phyloP scores from a whole-genome alignment of 306 rosid species.

The Vachellia pachyceras region DNA sequence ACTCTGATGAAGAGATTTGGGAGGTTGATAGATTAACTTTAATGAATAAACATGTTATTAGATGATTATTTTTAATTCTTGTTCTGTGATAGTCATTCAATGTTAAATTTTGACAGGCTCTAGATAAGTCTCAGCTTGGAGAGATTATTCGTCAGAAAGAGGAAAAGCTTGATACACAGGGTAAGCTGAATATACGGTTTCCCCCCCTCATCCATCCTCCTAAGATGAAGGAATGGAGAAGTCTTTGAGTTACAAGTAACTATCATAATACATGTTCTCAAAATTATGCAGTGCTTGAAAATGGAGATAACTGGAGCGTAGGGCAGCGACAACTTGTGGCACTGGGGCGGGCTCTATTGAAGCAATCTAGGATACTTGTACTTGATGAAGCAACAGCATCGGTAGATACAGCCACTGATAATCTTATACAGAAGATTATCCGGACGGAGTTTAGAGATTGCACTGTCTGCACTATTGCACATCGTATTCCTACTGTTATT shows the following conservation, averaged over 20 bases:
- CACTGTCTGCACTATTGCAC: slow-evolving; percentile 92
- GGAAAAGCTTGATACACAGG: slow-evolving; percentile 86
- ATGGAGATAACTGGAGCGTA: slow-evolving; percentile 99
- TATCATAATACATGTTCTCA: slow-evolving; percentile 30
- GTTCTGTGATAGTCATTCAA: slow-evolving; percentile 27
- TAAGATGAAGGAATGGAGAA: background rate
- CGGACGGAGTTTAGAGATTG: slow-evolving; percentile 87
- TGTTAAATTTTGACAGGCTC: slow-evolving; percentile 61
- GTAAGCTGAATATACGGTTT: slow-evolving; percentile 42
- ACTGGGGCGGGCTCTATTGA: slow-evolving; percentile 89
- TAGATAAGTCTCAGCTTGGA: slow-evolving; percentile 92
- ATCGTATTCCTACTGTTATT: slow-evolving; percentile 93
- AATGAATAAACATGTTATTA: slow-evolving; percentile 4
- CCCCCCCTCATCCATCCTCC: background rate
- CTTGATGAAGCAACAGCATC: slow-evolving; percentile 99
- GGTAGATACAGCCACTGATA: slow-evolving; percentile 91
- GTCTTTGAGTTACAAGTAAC: slow-evolving; percentile 19
- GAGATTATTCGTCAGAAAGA: slow-evolving; percentile 75
- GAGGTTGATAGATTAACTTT: slow-evolving; percentile 59
- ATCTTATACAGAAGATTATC: slow-evolving; percentile 91
- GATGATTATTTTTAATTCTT: background rate
- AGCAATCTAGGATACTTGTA: slow-evolving; percentile 91
- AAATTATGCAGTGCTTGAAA: slow-evolving; percentile 81
- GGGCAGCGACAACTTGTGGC: slow-evolving; percentile 98
- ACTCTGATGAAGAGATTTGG: slow-evolving; percentile 90